These are phyloP conservation scores for Cyberlindnera xylosilytica DNA, from an alignment of 805 yeast genomes.

Conservation along the genomic window DNA sequence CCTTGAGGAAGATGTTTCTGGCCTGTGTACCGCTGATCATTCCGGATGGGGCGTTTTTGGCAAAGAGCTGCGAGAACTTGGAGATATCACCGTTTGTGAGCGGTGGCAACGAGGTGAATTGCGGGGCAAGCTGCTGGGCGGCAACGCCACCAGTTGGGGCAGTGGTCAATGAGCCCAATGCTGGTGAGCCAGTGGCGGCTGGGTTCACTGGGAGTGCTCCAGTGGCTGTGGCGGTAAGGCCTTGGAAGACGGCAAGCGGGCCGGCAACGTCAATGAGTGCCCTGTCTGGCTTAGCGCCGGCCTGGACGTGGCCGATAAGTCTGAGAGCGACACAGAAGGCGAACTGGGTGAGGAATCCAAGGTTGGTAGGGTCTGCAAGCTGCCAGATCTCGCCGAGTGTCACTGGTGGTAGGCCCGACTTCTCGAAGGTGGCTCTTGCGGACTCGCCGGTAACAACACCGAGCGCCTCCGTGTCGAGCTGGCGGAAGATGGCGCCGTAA, in stretches of 20 bases:
- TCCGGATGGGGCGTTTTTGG: slow-evolving; percentile 58
- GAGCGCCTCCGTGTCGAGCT: slow-evolving; percentile 72
- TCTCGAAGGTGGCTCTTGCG: slow-evolving; percentile 79
- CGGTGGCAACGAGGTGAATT: slow-evolving; percentile 41
- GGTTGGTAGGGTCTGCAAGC: slow-evolving; percentile 82
- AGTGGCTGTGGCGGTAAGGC: neutral
- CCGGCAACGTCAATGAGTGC: slow-evolving; percentile 55
- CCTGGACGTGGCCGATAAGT: slow-evolving; percentile 82
- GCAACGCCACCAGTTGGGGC: slow-evolving; percentile 1
- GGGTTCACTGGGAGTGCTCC: slow-evolving; percentile 25
- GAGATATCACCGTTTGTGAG: slow-evolving; percentile 56
- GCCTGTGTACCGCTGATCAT: slow-evolving; percentile 77
- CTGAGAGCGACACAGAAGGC: slow-evolving; percentile 88
- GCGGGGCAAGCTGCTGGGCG: slow-evolving; percentile 23
- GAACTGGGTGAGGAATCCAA: slow-evolving; percentile 76
- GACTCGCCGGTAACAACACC: slow-evolving; percentile 88
- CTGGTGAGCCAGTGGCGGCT: slow-evolving; percentile 12
- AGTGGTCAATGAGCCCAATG: slow-evolving; percentile 26
- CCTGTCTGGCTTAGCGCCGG: slow-evolving; percentile 56
- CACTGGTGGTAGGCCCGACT: slow-evolving; percentile 76
- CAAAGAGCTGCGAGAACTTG: slow-evolving; percentile 69
- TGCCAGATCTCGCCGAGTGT: slow-evolving; percentile 92
- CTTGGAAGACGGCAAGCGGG: slow-evolving; percentile 61
- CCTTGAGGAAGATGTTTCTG: slow-evolving; percentile 81
- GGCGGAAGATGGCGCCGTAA: slow-evolving; percentile 72